These are phyloP conservation scores for Xylaria sp. DNA, from an alignment of 2,329 filamentous ascomycete genomes.

Conservation along the genomic window DNA sequence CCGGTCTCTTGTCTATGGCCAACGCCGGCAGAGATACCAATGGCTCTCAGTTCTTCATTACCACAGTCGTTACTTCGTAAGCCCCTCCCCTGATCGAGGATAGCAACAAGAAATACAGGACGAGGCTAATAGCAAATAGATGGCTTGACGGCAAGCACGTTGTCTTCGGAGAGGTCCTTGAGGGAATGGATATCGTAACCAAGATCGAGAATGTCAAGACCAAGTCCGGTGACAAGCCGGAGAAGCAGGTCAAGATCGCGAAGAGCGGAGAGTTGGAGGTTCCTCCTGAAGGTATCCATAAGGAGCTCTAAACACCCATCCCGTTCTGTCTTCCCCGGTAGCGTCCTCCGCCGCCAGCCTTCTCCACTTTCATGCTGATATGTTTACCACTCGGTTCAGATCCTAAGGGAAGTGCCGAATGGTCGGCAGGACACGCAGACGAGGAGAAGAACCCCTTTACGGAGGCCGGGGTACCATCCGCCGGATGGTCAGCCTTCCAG, in stretches of 20 bases:
- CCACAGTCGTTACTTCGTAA: constrained; percentile 76
- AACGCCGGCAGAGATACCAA: constrained; percentile 86
- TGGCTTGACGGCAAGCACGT: constrained; percentile 87
- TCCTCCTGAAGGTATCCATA: constrained; percentile 89
- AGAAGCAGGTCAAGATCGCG: constrained; percentile 70
- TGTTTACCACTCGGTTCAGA: constrained; percentile 34
- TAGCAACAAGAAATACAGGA: background rate
- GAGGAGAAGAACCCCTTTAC: constrained; percentile 35
- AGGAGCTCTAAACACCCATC: constrained; percentile 71
- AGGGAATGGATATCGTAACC: constrained; percentile 80
- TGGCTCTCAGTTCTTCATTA: constrained; percentile 90
- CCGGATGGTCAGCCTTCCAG: constrained; percentile 48
- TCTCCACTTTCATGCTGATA: constrained; percentile 41
- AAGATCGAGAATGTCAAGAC: constrained; percentile 76
- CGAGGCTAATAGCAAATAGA: constrained; percentile 42
- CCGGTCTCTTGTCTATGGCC: constrained; percentile 82
- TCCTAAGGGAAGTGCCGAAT: constrained; percentile 42
- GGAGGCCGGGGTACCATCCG: constrained; percentile 33
- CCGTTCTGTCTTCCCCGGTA: constrained; percentile 33
- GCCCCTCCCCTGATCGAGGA: constrained; percentile 28
- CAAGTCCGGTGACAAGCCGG: constrained; percentile 67
- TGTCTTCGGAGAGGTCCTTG: constrained; percentile 86
- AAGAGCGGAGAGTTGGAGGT: constrained; percentile 85
- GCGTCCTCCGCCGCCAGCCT: constrained; percentile 29
- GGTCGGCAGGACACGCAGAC: constrained; percentile 41